phyloP scores from a whole-genome alignment of 345 rosid species.

The Ceriops decandra region DNA sequence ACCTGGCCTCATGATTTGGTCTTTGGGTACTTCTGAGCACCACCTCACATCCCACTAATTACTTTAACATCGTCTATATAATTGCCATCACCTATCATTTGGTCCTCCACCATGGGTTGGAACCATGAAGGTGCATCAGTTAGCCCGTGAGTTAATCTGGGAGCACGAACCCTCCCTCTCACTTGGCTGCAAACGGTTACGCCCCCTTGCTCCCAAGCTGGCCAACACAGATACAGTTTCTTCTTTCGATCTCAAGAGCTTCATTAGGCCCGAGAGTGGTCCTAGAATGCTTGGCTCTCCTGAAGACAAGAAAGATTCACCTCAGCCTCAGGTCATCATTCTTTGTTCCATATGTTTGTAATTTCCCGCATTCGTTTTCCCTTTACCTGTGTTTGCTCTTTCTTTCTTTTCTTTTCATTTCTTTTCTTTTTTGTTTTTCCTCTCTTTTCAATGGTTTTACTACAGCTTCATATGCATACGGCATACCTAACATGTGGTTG shows the following conservation, averaged over 20 bases:
- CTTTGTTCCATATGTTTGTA: not conserved
- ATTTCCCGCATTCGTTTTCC: not conserved
- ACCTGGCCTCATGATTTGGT: slow-evolving; percentile 97
- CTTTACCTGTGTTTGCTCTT: not conserved
- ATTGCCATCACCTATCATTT: slow-evolving; percentile 28
- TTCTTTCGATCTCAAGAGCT: slow-evolving; percentile 81
- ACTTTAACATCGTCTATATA: slow-evolving; percentile 41
- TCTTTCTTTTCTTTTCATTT: not conserved
- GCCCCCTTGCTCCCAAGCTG: slow-evolving; percentile 80
- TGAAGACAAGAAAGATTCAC: slow-evolving; percentile 43
- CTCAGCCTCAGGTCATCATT: slow-evolving; percentile 38
- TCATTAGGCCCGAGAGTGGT: slow-evolving; percentile 69
- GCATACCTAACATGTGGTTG: no score
- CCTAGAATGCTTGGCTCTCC: slow-evolving; percentile 39
- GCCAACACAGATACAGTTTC: slow-evolving; percentile 39
- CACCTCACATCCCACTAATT: slow-evolving; percentile 41
- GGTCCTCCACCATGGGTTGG: slow-evolving; percentile 39
- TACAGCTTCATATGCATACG: no score
- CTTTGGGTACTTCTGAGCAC: slow-evolving; percentile 59
- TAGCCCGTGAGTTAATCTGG: slow-evolving; percentile 63
- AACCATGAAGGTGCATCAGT: slow-evolving; percentile 77
- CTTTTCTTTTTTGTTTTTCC: not conserved
- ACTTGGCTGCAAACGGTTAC: slow-evolving; percentile 80
- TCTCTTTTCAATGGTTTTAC: not conserved
- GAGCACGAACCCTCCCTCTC: slow-evolving; percentile 75